phyloP scores from a whole-genome alignment of 139 green algal genomes.

The Chlorella ohadii region DNA sequence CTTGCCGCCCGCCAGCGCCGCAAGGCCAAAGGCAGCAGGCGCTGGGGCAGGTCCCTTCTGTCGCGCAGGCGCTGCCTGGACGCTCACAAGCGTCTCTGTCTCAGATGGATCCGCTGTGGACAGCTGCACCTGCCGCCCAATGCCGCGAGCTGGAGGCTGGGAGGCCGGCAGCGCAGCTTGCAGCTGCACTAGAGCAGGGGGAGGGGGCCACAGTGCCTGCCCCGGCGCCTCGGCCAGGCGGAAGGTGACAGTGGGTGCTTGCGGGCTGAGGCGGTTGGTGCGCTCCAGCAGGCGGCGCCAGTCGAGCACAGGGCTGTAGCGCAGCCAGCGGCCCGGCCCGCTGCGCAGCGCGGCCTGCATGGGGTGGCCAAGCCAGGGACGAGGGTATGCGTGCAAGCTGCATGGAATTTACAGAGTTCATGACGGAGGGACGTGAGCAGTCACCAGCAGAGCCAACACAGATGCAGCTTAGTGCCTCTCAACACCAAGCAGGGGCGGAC shows the following conservation, averaged over 20 bases:
- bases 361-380: neutral
- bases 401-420: too few species aligned
- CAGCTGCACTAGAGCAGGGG: neutral
- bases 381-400: too few species aligned
- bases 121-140: neutral
- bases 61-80: neutral
- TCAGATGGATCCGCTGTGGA: neutral
- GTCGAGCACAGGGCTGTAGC: slow-evolving; percentile 15
- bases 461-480: too few species aligned
- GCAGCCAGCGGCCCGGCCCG: slow-evolving; percentile 29
- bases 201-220: slow-evolving; percentile 20
- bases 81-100: neutral
- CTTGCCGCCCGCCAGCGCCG: neutral
- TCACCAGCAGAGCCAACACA: too few species aligned
- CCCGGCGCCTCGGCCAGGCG: neutral
- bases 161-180: neutral
- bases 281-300: slow-evolving; percentile 27
- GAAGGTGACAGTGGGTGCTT: neutral
- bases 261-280: neutral
- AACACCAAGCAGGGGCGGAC: too few species aligned
- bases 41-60: neutral
- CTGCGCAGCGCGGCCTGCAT: slow-evolving; percentile 10
- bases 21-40: neutral
- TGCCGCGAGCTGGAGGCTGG: too few species aligned
- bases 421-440: too few species aligned